Conservation (phyloP, 257 asterid species). For the Rauvolfia tetraphylla region DNA sequence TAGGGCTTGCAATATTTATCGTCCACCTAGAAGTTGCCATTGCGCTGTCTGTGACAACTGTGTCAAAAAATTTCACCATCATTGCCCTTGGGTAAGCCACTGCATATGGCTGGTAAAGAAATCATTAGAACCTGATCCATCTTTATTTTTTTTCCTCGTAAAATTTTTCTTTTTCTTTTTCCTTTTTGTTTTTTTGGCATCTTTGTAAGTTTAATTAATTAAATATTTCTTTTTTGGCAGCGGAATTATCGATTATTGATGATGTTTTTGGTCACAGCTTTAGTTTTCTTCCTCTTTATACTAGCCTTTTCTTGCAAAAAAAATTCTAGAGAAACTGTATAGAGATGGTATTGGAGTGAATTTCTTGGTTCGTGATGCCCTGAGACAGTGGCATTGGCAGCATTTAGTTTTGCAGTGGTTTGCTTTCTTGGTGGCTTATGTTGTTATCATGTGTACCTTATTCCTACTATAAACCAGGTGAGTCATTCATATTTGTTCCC, state of each 20-base stretch:
- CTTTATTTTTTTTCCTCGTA: too few species aligned
- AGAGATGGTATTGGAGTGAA: constrained; percentile 9
- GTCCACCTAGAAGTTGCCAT: constrained; percentile 32
- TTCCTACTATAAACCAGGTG: constrained; percentile 28
- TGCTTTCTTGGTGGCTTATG: constrained; percentile 19
- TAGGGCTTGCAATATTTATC: constrained; percentile 31
- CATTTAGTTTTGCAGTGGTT: constrained; percentile 18
- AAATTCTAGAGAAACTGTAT: neutral
- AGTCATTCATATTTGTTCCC: too few species aligned
- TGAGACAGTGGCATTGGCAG: constrained; percentile 23
- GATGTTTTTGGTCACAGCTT: constrained; percentile 19
- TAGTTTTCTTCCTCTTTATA: constrained; percentile 25
- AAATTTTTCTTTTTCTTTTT: too few species aligned
- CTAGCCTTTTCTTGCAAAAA: constrained; percentile 23
- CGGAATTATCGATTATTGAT: constrained; percentile 31
- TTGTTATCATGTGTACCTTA: constrained; percentile 31
- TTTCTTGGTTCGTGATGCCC: constrained; percentile 14
- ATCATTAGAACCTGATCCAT: too few species aligned
- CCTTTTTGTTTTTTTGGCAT: too few species aligned
- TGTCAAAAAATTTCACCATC: constrained; percentile 38
- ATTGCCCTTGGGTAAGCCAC: constrained; percentile 45
- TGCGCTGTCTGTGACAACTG: constrained; percentile 39
- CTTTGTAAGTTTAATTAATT: too few species aligned
- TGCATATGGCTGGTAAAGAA: constrained; percentile 34
- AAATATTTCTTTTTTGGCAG: constrained; percentile 14